phyloP scores from a whole-genome alignment of 1,139 yeast genomes.

The Zygoascus hellenicus region DNA sequence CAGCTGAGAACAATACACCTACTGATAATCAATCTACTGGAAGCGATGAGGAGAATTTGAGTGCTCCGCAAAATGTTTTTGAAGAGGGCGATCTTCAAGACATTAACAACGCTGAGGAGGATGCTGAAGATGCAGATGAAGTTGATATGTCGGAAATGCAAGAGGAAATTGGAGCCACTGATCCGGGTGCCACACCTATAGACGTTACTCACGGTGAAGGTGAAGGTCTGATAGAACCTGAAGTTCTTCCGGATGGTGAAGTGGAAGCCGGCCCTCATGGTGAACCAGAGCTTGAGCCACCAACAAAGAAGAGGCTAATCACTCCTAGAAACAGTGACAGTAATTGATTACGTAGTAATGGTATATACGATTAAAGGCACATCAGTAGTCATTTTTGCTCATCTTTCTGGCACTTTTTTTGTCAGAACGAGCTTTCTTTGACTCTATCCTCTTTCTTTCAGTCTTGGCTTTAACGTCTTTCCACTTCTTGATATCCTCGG shows the following conservation, averaged over 20 bases:
- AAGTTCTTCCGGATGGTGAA: not conserved
- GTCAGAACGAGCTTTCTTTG: conserved; percentile 49
- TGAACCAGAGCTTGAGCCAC: not conserved
- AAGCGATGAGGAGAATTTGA: not conserved
- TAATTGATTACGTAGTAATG: not conserved
- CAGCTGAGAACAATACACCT: too few relatives aligned
- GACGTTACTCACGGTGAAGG: not conserved
- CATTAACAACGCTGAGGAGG: conserved; percentile 12
- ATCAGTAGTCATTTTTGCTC: conserved; percentile 1
- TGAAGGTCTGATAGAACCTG: not conserved
- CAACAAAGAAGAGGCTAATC: not conserved
- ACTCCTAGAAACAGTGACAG: not conserved
- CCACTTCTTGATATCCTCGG: conserved; percentile 54
- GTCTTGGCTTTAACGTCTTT: conserved; percentile 41
- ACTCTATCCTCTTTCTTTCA: conserved; percentile 45
- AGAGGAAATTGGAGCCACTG: conserved; percentile 1
- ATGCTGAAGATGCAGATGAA: conserved; percentile 4
- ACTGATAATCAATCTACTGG: conserved; percentile 9
- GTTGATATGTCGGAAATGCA: not conserved
- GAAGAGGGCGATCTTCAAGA: conserved; percentile 8
- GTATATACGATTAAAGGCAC: not conserved
- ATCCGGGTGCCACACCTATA: not conserved
- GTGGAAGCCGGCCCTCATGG: not conserved
- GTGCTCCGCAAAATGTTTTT: not conserved
- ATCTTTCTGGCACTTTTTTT: conserved; percentile 47